Conservation (phyloP, 1,284 basidiomycete species). For the Sporisorium reilianum region DNA sequence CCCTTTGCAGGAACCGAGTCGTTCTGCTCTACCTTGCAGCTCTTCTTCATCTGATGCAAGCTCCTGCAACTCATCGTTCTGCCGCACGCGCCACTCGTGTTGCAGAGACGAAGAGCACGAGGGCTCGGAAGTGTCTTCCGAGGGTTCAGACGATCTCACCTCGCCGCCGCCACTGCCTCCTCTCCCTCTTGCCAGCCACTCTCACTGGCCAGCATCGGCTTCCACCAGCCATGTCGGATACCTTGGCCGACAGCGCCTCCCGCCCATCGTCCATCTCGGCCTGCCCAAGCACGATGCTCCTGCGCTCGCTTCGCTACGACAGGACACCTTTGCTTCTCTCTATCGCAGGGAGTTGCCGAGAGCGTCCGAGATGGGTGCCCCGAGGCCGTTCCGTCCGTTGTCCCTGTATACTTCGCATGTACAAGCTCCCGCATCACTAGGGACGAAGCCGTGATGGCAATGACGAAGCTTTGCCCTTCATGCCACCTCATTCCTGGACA, state of each 20-base stretch:
- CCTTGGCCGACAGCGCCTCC: slow-evolving; percentile 19
- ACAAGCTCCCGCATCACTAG: slow-evolving; percentile 2
- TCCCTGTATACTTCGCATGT: slow-evolving; percentile 37
- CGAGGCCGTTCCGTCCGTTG: slow-evolving; percentile 26
- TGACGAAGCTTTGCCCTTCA: too few relatives aligned
- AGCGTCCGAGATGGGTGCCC: not conserved
- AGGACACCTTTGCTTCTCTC: slow-evolving; percentile 23
- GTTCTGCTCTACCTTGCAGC: not conserved
- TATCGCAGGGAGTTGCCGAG: slow-evolving; percentile 19
- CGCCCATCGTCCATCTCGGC: slow-evolving; percentile 24
- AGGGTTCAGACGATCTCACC: slow-evolving; percentile 20
- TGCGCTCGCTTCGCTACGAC: not conserved
- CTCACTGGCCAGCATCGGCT: slow-evolving; percentile 10
- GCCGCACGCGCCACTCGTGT: slow-evolving; percentile 31
- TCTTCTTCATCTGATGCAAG: not conserved
- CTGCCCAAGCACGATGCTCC: slow-evolving; percentile 21
- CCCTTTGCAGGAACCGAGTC: not conserved
- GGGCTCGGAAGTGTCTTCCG: slow-evolving; percentile 18
- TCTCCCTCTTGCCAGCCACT: not conserved
- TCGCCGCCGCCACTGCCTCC: slow-evolving; percentile 24
- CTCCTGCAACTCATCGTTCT: slow-evolving; percentile 22
- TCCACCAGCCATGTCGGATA: not conserved
- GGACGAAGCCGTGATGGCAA: slow-evolving; percentile 7
- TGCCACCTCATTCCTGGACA: too few relatives aligned
- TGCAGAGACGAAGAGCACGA: slow-evolving; percentile 31